Evolutionary conservation across 2,329 filamentous ascomycete genomes (phyloP).

Genomic region (Fusarium nodosum): DNA sequence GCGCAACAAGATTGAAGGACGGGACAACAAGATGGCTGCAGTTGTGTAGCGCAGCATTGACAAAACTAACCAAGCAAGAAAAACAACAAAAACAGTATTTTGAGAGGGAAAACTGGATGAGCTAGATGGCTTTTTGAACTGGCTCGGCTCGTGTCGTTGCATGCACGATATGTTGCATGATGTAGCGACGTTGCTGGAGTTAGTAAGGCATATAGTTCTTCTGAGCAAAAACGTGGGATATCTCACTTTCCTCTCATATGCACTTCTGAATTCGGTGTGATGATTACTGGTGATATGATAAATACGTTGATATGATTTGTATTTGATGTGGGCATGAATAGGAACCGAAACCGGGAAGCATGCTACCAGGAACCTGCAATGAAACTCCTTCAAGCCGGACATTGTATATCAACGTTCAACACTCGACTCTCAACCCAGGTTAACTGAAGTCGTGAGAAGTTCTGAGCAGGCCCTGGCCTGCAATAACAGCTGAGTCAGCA

Average conservation of each 20-base stretch:
- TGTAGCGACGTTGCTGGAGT: conserved; percentile 31
- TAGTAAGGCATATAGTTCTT: conserved; percentile 47
- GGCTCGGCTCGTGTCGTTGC: conserved; percentile 34
- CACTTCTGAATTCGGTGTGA: background rate
- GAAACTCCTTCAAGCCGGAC: background rate
- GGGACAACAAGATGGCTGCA: conserved; percentile 32
- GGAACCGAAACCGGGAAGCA: background rate
- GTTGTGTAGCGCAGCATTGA: conserved; percentile 32
- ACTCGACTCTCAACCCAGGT: no score
- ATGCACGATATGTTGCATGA: conserved; percentile 21
- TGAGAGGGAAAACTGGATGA: conserved; percentile 47
- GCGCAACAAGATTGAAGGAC: conserved; percentile 32
- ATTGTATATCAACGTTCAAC: background rate
- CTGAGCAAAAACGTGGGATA: conserved; percentile 47
- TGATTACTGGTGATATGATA: conserved; percentile 5
- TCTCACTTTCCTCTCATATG: conserved; percentile 43
- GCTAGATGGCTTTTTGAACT: conserved; percentile 46
- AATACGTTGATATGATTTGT: background rate
- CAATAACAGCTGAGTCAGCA: conserved; percentile 19
- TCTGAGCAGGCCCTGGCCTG: conserved; percentile 10
- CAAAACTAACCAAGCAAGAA: conserved; percentile 44
- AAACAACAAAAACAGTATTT: conserved; percentile 44
- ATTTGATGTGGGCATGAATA: background rate
- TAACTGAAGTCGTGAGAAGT: conserved; percentile 6
- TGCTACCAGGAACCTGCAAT: background rate